A percentile compares a stretch with the other conserved stretches of the same genome.
Evolutionary conservation across 805 yeast species (phyloP).

Genomic region (Starmerella bombicola): DNA sequence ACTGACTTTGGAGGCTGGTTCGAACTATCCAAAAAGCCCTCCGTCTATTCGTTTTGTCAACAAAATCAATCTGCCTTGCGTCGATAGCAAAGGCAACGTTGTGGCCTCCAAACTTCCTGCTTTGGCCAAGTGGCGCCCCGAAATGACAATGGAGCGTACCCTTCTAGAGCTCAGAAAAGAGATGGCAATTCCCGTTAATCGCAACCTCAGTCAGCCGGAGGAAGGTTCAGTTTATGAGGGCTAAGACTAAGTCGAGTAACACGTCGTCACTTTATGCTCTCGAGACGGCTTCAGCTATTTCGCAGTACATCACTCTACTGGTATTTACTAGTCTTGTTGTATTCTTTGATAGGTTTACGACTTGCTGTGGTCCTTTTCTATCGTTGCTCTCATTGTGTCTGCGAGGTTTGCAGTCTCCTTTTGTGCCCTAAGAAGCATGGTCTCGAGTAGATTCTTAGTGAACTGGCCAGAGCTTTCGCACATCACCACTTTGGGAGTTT

Average conservation of each 20-base stretch:
- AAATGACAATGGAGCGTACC: constrained; percentile 88
- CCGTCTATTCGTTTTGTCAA: constrained; percentile 73
- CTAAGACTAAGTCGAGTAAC: too few species aligned
- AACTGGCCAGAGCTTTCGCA: constrained; percentile 66
- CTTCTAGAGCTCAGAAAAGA: constrained; percentile 69
- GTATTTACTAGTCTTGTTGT: too few species aligned
- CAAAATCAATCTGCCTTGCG: constrained; percentile 83
- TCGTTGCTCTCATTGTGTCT: not conserved
- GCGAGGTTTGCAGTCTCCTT: constrained; percentile 11
- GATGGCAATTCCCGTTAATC: constrained; percentile 74
- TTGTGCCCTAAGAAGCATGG: constrained; percentile 42
- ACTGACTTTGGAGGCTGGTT: constrained; percentile 68
- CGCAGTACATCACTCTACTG: too few species aligned
- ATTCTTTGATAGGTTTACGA: too few species aligned
- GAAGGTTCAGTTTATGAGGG: constrained; percentile 63
- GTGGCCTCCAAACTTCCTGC: constrained; percentile 46
- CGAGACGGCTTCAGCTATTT: too few species aligned
- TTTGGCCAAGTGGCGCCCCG: constrained; percentile 73
- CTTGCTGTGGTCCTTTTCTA: too few species aligned
- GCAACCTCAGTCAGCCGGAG: constrained; percentile 78
- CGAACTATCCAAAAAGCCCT: constrained; percentile 75
- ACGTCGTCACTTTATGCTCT: too few species aligned
- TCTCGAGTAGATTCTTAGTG: constrained; percentile 41
- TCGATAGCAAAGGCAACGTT: constrained; percentile 50
- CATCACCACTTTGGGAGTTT: constrained; percentile 45